Base-by-base conservation (phyloP, 352 stramenopile species). In the Phytopythium delawarense region DNA sequence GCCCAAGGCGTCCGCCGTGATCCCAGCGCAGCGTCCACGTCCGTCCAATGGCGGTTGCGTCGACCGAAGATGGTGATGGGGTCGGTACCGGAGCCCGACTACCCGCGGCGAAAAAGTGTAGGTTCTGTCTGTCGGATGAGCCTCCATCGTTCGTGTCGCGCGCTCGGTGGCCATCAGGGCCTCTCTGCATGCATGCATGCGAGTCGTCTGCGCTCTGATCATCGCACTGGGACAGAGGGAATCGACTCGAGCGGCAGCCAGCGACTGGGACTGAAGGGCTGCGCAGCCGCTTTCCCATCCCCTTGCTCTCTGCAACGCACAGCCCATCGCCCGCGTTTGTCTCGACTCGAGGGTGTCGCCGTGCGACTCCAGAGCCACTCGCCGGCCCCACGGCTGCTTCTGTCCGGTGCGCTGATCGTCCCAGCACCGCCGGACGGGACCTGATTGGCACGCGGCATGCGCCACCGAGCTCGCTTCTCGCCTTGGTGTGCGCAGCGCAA, bases 81-180 rank as follows among this genome's bases (percentile, higher is more conserved):
- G 42, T 28, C 42, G 40, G 42, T 20, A 49, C 42, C 42, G 20
- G 42, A 7, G 20, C n/a, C 37, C 7, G 15, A 4, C n/a, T n/a
- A n/a, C n/a, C n/a, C n/a, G n/a, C n/a, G 25, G 25, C 25, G 23
- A 13, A 54, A 37, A 54, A 54, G 48, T 54, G 48, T 35, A 54
- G 48, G 48, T 54, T 54, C 28, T 4, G 42, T 49, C 20, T 9
- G 42, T 28, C 20, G n/a, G 16, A 18, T 28, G 20, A 13, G 42
- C 18, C 11, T 39, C 34, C 7, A 39, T 39, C 34, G 34, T 39
- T 39, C 34, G 7, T 8, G 34, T n/a, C n/a, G n/a, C n/a, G n/a
- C n/a, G n/a, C n/a, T n/a, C n/a, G n/a, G n/a, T n/a, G n/a, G n/a
- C n/a, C n/a, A n/a, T n/a, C n/a, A n/a, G n/a, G n/a, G n/a, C n/a